Evolutionary conservation across 208 protist genomes (phyloP).

Genomic region (Eutreptiella sp.): DNA sequence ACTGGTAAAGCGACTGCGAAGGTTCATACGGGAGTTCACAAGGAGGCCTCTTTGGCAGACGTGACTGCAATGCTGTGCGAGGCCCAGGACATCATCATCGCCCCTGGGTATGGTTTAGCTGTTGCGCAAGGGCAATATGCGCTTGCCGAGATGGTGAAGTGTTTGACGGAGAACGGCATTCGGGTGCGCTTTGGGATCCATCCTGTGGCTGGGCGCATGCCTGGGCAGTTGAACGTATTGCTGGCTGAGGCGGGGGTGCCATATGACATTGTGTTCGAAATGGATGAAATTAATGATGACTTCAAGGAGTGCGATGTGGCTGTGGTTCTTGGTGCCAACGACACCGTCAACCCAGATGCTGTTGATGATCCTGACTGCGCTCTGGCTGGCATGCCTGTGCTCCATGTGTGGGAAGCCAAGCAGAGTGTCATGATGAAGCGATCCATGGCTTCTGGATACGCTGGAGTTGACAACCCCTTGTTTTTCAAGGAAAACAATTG

Average conservation of each 20-base stretch:
- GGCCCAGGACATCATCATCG: constrained; percentile 68
- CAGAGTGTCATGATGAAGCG: constrained; percentile 70
- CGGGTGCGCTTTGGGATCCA: constrained; percentile 68
- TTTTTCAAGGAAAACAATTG: constrained; percentile 74
- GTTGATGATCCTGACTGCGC: constrained; percentile 61
- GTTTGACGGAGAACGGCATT: constrained; percentile 43
- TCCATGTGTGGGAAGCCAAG: constrained; percentile 72
- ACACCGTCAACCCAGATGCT: constrained; percentile 79
- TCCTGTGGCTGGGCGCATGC: constrained; percentile 76
- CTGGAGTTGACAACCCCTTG: constrained; percentile 68
- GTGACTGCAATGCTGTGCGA: constrained; percentile 33
- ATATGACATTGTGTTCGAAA: constrained; percentile 85
- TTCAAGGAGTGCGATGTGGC: constrained; percentile 55
- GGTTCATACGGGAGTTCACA: constrained; percentile 6
- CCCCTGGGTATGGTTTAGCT: constrained; percentile 84
- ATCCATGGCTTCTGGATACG: constrained; percentile 55
- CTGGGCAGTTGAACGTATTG: constrained; percentile 84
- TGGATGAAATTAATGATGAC: constrained; percentile 77
- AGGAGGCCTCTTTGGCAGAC: constrained; percentile 16
- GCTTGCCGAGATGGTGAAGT: constrained; percentile 59
- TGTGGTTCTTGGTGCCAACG: constrained; percentile 82
- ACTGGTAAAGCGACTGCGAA: not conserved
- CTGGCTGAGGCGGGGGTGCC: constrained; percentile 76
- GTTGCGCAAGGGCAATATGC: constrained; percentile 74
- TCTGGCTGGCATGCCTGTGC: constrained; percentile 82